phyloP scores from a whole-genome alignment of 331 rosid species.

The Stylosanthes scabra region DNA sequence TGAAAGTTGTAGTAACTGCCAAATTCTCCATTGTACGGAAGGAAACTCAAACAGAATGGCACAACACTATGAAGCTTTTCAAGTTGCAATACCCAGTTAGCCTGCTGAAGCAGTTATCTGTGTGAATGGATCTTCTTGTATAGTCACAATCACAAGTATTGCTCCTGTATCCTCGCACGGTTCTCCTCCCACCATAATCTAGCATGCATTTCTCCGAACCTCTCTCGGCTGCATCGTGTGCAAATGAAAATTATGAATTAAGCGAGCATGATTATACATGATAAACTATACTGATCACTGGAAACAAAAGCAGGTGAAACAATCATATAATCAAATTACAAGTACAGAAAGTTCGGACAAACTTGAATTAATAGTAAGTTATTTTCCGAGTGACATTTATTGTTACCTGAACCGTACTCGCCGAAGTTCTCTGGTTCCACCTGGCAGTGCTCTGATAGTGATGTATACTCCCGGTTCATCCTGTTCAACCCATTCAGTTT shows the following conservation, averaged over 20 bases:
- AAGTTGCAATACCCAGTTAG: slow-evolving; percentile 38
- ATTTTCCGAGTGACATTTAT: slow-evolving; percentile 17
- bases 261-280: slow-evolving; percentile 15
- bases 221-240: slow-evolving; percentile 75
- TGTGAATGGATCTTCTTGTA: slow-evolving; percentile 28
- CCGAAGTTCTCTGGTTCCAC: slow-evolving; percentile 87
- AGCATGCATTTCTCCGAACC: slow-evolving; percentile 85
- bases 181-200: slow-evolving; percentile 97
- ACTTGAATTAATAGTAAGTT: neutral
- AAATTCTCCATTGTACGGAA: slow-evolving; percentile 42
- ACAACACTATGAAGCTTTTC: slow-evolving; percentile 48
- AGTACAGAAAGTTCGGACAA: neutral
- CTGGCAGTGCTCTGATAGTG: slow-evolving; percentile 83
- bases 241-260: neutral
- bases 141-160: slow-evolving; percentile 68
- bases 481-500: slow-evolving; percentile 97
- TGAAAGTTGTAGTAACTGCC: slow-evolving; percentile 41
- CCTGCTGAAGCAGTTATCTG: slow-evolving; percentile 47
- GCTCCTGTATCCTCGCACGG: slow-evolving; percentile 91
- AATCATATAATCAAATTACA: neutral
- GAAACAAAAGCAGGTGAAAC: neutral
- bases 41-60: slow-evolving; percentile 46
- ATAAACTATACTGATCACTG: slow-evolving; percentile 2
- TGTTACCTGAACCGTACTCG: slow-evolving; percentile 95
- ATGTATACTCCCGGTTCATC: slow-evolving; percentile 98